Percentiles rank a stretch among this genome's conserved stretches.
Evolutionary conservation across 805 yeast species (phyloP).

Genomic region (Metschnikowia santaceciliae): DNA sequence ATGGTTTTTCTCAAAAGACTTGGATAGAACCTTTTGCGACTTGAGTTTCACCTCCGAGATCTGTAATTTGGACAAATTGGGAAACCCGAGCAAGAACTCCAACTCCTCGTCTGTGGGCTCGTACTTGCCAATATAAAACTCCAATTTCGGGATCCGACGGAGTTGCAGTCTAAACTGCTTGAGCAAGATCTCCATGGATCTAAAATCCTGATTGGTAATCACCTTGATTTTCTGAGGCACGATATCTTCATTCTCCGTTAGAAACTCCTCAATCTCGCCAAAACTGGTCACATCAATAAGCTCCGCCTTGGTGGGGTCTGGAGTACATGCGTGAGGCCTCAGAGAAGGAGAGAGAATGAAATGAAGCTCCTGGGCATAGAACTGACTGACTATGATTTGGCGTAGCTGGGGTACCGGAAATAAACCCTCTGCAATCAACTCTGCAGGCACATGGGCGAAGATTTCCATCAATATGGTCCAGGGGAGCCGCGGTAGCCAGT

Average conservation of each 20-base stretch:
- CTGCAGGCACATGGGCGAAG: slow-evolving; percentile 8
- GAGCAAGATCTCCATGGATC: slow-evolving; percentile 24
- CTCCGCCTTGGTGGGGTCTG: slow-evolving; percentile 9
- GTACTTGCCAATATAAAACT: slow-evolving; percentile 27
- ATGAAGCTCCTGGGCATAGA: slow-evolving; percentile 30
- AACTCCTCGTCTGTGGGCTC: slow-evolving; percentile 20
- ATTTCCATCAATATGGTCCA: slow-evolving; percentile 12
- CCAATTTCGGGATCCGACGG: slow-evolving; percentile 16
- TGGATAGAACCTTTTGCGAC: slow-evolving; percentile 1
- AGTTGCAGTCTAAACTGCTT: slow-evolving; percentile 18
- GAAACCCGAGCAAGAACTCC: slow-evolving; percentile 20
- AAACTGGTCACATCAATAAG: slow-evolving; percentile 21
- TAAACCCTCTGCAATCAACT: slow-evolving; percentile 10
- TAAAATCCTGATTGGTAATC: slow-evolving; percentile 30
- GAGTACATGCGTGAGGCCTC: slow-evolving; percentile 18
- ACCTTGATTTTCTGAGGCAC: slow-evolving; percentile 26
- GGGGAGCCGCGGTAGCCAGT: slow-evolving; percentile 13
- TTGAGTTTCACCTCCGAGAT: slow-evolving; percentile 23
- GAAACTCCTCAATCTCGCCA: slow-evolving; percentile 31
- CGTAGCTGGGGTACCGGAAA: slow-evolving; percentile 19
- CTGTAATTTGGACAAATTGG: slow-evolving; percentile 29
- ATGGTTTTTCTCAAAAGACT: slow-evolving; percentile 9
- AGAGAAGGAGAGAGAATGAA: slow-evolving; percentile 30
- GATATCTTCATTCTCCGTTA: slow-evolving; percentile 26
- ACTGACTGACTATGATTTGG: slow-evolving; percentile 21